Percentiles rank a stretch among this genome's conserved stretches.
These are phyloP conservation scores for Echites panduratus DNA, from an alignment of 257 asterid species.

Conservation along the genomic window DNA sequence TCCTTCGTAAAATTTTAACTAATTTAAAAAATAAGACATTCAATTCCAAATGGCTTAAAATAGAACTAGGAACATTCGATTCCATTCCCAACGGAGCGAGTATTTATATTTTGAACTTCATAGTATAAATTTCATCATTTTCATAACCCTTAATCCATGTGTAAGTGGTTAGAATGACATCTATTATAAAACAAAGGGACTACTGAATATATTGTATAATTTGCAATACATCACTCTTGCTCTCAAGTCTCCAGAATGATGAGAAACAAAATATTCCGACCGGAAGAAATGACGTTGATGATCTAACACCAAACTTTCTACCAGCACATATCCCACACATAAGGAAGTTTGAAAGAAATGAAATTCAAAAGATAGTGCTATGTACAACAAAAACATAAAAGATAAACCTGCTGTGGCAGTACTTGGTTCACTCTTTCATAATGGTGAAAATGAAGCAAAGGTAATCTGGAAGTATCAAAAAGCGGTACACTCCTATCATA, in stretches of 20 bases:
- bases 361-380: not conserved
- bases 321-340: not conserved
- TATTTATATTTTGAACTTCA: too few species aligned
- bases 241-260: not conserved
- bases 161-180: too few species aligned
- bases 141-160: too few species aligned
- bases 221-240: not conserved
- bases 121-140: too few species aligned
- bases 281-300: not conserved
- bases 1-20: too few species aligned
- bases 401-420: constrained; percentile 46
- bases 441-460: constrained; percentile 60
- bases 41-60: too few species aligned
- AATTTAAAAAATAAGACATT: too few species aligned
- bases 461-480: constrained; percentile 51
- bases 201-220: too few species aligned
- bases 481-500: constrained; percentile 28
- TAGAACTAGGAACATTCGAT: too few species aligned
- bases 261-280: not conserved
- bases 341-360: not conserved
- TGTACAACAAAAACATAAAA: constrained; percentile 15
- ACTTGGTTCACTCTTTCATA: constrained; percentile 64
- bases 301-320: not conserved
- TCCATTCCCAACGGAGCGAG: too few species aligned
- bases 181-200: too few species aligned